A percentile compares a stretch with the other conserved stretches of the same genome.
Conservation (phyloP, 345 rosid species). For the Balakata baccata region DNA sequence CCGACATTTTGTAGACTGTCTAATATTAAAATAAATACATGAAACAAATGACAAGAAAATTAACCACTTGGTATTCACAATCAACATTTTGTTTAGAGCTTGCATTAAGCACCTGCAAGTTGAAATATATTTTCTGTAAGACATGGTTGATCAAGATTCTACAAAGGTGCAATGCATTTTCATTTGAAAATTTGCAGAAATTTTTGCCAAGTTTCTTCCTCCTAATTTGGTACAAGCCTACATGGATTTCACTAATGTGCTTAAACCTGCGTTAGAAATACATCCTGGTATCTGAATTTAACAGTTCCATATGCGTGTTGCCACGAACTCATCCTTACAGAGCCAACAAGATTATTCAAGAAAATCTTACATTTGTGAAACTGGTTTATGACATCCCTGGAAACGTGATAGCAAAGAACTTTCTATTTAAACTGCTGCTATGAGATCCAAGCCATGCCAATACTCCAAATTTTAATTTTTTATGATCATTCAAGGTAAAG, state of each 20-base stretch:
- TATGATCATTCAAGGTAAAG: too few relatives aligned
- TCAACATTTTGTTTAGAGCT: too few relatives aligned
- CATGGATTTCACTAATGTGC: not conserved
- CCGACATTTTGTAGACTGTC: too few relatives aligned
- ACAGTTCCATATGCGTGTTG: not conserved
- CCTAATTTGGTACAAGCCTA: not conserved
- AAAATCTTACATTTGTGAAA: not conserved
- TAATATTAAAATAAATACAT: not conserved
- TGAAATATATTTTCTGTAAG: not conserved
- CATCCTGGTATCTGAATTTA: not conserved
- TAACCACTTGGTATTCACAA: not conserved
- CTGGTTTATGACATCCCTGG: too few relatives aligned
- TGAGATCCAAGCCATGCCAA: not conserved
- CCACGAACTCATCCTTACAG: not conserved
- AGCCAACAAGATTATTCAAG: not conserved
- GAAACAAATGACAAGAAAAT: not conserved
- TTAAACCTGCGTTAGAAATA: not conserved
- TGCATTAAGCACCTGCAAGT: not conserved
- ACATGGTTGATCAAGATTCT: not conserved
- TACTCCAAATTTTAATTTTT: too few relatives aligned
- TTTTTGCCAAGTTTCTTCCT: not conserved
- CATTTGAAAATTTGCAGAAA: not conserved
- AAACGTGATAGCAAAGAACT: not conserved
- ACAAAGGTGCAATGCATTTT: not conserved
- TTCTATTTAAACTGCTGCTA: not conserved